These are phyloP conservation scores for Misopates orontium DNA, from an alignment of 257 asterid genomes.

Conservation along the genomic window DNA sequence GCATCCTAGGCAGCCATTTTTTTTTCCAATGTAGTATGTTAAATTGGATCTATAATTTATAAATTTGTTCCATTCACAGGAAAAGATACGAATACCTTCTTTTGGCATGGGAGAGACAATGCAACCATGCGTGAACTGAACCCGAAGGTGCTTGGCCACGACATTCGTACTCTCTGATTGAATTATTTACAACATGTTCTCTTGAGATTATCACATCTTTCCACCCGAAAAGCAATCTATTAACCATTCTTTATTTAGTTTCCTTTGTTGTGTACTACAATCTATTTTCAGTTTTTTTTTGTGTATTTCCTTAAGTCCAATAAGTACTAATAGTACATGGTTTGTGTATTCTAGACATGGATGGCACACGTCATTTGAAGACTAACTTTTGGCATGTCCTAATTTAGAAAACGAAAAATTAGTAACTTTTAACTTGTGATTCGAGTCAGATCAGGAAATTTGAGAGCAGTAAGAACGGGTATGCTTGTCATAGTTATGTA, in stretches of 20 bases:
- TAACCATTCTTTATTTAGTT: not conserved
- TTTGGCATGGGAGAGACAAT: conserved; percentile 95
- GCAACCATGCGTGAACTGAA: conserved; percentile 73
- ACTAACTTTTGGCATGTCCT: too few relatives aligned
- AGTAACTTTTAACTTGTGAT: too few relatives aligned
- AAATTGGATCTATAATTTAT: conserved; percentile 14
- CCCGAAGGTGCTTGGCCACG: conserved; percentile 71
- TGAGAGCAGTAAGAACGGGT: too few relatives aligned
- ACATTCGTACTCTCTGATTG: conserved; percentile 18
- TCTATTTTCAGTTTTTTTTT: conserved; percentile 1
- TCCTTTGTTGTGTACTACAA: not conserved
- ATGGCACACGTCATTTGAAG: not conserved
- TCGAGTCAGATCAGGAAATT: too few relatives aligned
- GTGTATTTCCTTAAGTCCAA: not conserved
- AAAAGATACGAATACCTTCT: conserved; percentile 66
- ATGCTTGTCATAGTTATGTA: too few relatives aligned
- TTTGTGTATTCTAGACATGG: conserved; percentile 3
- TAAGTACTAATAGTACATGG: not conserved
- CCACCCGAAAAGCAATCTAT: conserved; percentile 13
- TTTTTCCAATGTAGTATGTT: conserved; percentile 22
- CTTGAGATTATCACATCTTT: not conserved
- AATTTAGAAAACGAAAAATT: too few relatives aligned
- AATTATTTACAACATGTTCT: conserved; percentile 18
- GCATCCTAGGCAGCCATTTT: conserved; percentile 21
- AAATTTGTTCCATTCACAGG: conserved; percentile 49